Evolutionary conservation across 331 rosid genomes (phyloP).

Genomic region (Telfairia occidentalis): DNA sequence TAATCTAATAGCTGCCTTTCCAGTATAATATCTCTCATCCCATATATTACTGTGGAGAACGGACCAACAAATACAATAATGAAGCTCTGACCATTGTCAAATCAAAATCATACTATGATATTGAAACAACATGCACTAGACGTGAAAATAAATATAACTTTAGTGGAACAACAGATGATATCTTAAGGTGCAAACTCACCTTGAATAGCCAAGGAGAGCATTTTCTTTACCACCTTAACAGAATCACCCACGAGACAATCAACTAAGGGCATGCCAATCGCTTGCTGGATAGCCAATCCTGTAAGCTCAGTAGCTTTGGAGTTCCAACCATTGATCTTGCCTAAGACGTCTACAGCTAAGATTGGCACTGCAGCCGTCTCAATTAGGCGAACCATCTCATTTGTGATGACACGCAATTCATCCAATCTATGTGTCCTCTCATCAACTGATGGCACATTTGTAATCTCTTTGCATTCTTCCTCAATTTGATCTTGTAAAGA

Average conservation of each 20-base stretch:
- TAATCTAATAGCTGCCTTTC: background rate
- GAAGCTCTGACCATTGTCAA: background rate
- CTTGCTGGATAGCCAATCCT: constrained; percentile 28
- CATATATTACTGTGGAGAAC: background rate
- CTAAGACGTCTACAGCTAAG: constrained; percentile 28
- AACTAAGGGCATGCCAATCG: constrained; percentile 27
- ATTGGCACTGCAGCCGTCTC: constrained; percentile 39
- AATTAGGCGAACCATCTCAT: constrained; percentile 35
- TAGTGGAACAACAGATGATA: background rate
- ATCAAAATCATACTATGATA: background rate
- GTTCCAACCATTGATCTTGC: constrained; percentile 36
- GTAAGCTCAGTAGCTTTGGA: constrained; percentile 29
- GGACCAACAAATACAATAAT: background rate
- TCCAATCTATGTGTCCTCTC: constrained; percentile 27
- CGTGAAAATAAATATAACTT: background rate
- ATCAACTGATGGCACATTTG: constrained; percentile 28
- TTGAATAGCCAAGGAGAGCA: constrained; percentile 24
- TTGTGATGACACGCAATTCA: constrained; percentile 23
- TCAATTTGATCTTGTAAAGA: constrained; percentile 21
- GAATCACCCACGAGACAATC: constrained; percentile 29
- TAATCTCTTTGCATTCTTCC: constrained; percentile 24
- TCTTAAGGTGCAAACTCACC: constrained; percentile 17
- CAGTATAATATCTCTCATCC: background rate
- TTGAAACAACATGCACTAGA: background rate
- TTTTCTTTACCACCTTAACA: constrained; percentile 24